Base-by-base conservation (phyloP, 2,329 filamentous ascomycete genomes). In the Sclerotiophoma versabilis region DNA sequence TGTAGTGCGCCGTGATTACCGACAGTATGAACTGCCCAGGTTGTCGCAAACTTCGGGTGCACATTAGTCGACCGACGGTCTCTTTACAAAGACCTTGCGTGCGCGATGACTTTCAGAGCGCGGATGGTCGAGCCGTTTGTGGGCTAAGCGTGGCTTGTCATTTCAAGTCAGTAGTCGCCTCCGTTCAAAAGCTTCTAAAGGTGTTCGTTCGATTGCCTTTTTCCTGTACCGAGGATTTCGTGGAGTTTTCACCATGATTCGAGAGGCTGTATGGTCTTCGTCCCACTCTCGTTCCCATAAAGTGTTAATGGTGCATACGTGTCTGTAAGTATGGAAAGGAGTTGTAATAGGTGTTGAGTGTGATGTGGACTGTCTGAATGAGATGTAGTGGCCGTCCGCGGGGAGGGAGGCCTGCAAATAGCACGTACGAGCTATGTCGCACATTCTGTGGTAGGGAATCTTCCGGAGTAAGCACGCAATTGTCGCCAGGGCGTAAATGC, bases 71-170 rank as follows among this genome's bases (percentile, higher is more conserved):
- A 30, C 20, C 38, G 32, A 37, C 33, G 20, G 25, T 23, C 15
- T 38, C 12, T 32, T 15, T 33, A 20, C 25, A 39, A 27, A 7
- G 10, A 19, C n/a, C n/a, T n/a, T n/a, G 30, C 6, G 17, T 38
- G 20, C 25, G 22, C 12, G 12, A 11, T 39, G 44, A 49, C 20
- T 44, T 54, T 26, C 44, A 49, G 38, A 36, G n/a, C 26, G 15
- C 44, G 44, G 49, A 53, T 25, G 37, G 42, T 48, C 49, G 43
- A 43, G 22, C 51, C 26, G 20, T 38, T 44, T 45, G 11, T 41
- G 32, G 33, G 27, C 27, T 44, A 29, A 23, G 10, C 19, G 17
- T 2, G 4, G 12, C n/a, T 29, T 27, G 12, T 33, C 38, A 14
- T 22, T 22, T 22, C n/a, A n/a, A 26, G 30, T 33, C 17, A 34